These are phyloP conservation scores for Naganishia liquefaciens DNA, from an alignment of 1,284 basidiomycete species.

Conservation along the genomic window DNA sequence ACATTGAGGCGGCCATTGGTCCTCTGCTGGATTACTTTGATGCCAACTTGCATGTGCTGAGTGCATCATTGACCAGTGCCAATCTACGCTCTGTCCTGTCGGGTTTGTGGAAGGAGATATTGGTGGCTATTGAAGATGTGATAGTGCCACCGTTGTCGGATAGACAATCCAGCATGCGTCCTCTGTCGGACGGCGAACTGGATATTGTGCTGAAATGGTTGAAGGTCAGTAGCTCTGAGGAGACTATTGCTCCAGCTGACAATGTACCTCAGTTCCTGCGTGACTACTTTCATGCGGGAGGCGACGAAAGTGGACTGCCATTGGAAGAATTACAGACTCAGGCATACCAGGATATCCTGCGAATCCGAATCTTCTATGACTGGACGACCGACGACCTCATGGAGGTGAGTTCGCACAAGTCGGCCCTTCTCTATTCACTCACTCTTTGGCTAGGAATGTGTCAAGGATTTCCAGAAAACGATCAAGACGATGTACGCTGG, in stretches of 20 bases:
- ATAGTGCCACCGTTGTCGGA: constrained; percentile 91
- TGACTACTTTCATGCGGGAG: constrained; percentile 93
- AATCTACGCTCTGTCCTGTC: constrained; percentile 92
- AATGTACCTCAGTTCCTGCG: constrained; percentile 68
- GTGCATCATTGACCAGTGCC: constrained; percentile 78
- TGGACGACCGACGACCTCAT: constrained; percentile 89
- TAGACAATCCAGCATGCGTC: constrained; percentile 65
- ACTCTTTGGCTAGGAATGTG: constrained; percentile 67
- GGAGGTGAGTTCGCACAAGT: constrained; percentile 60
- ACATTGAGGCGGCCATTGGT: constrained; percentile 90
- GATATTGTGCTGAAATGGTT: constrained; percentile 94
- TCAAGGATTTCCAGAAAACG: constrained; percentile 73
- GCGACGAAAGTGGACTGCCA: constrained; percentile 80
- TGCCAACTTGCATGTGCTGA: constrained; percentile 86
- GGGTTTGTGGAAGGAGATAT: constrained; percentile 94
- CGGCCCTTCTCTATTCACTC: not conserved
- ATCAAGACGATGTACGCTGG: constrained; percentile 69
- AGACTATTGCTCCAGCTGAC: not conserved
- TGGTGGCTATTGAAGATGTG: constrained; percentile 81
- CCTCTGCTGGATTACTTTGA: constrained; percentile 97
- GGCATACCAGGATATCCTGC: constrained; percentile 89
- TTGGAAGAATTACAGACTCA: constrained; percentile 89
- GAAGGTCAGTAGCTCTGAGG: constrained; percentile 61
- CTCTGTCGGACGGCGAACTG: constrained; percentile 36
- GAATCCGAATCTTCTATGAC: constrained; percentile 89